Base-by-base conservation (phyloP, 2,329 filamentous ascomycete species). In the Xylaria digitata region DNA sequence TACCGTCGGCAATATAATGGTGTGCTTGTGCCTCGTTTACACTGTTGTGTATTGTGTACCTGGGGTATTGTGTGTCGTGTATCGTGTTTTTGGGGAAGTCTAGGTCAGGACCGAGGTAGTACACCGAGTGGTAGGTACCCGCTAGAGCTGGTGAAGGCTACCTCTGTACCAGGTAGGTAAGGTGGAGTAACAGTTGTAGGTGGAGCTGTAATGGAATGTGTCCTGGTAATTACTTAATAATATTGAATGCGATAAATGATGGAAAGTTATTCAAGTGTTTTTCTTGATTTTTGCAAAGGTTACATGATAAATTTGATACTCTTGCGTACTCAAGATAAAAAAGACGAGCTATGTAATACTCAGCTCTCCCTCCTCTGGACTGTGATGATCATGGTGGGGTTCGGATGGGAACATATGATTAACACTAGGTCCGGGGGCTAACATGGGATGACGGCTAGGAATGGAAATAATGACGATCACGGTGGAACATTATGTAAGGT, bases 361-460 rank as follows among this genome's bases (percentile, higher is more conserved):
- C 37, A 32, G 53, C 40, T 45, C 52, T 49, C 46, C 26, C 11
- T 19, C 37, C 11, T 19, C 37, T 26, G 26, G 40, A 15, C 17
- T n/a, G 11, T 37, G 45, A 55, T 26, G 58, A 66, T 63, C 48
- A 32, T 57, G 37, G 66, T 56, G 60, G 59, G 66, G 60, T 57
- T 63, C 7, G 21, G 48, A 53, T 65, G 53, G 45, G 40, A 52
- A 49, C 52, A 21, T 61, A 58, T 49, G 21, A 54, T 26, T 26
- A 21, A 26, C 30, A 19, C 52, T 48, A 32, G 49, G 61, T 53
- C 17, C 37, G 65, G 64, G 52, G 52, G 61, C 61, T 64, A 55
- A 42, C 49, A 56, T 50, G 45, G 55, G 55, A 60, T 64, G 61
- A 64, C 50, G 55, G 34, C 6, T 50, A 48, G 19, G n/a, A 11